A percentile compares a stretch with the other conserved stretches of the same genome.
These are phyloP conservation scores for Rusavskia elegans DNA, from an alignment of 495 filamentous ascomycete species.

Conservation along the genomic window DNA sequence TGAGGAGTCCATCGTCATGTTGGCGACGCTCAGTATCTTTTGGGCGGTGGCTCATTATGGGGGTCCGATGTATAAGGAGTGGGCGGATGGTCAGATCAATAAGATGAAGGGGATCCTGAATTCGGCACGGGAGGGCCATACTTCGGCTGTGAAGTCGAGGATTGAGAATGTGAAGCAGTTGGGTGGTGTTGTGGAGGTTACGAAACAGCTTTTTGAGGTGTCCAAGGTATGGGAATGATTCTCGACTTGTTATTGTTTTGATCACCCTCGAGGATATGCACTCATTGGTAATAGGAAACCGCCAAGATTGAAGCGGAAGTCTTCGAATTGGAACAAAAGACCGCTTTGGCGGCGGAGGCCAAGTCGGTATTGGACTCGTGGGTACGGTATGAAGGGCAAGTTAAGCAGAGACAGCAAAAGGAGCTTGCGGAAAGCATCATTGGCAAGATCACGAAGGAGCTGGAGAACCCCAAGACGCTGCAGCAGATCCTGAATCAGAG, in stretches of 20 bases:
- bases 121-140: slow-evolving; percentile 84
- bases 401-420: slow-evolving; percentile 94
- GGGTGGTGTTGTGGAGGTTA: slow-evolving; percentile 83
- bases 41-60: slow-evolving; percentile 76
- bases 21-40: slow-evolving; percentile 83
- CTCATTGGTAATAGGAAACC: slow-evolving; percentile 54
- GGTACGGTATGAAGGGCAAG: slow-evolving; percentile 95
- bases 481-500: slow-evolving; percentile 94
- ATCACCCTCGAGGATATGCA: not conserved
- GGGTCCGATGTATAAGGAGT: slow-evolving; percentile 80
- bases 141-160: slow-evolving; percentile 78
- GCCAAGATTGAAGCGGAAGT: slow-evolving; percentile 87
- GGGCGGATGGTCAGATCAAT: slow-evolving; percentile 70
- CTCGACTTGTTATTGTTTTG: not conserved
- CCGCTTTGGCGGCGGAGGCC: slow-evolving; percentile 75
- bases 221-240: slow-evolving; percentile 56
- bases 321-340: slow-evolving; percentile 92
- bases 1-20: slow-evolving; percentile 84
- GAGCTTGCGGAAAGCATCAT: slow-evolving; percentile 89
- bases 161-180: slow-evolving; percentile 90
- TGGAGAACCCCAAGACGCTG: slow-evolving; percentile 89
- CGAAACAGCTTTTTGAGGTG: slow-evolving; percentile 90
- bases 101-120: slow-evolving; percentile 91
- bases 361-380: slow-evolving; percentile 93
- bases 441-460: slow-evolving; percentile 91